Conservation (phyloP, 192 early-diverging fungal genomes). For the Rhizophagus prolifer region DNA sequence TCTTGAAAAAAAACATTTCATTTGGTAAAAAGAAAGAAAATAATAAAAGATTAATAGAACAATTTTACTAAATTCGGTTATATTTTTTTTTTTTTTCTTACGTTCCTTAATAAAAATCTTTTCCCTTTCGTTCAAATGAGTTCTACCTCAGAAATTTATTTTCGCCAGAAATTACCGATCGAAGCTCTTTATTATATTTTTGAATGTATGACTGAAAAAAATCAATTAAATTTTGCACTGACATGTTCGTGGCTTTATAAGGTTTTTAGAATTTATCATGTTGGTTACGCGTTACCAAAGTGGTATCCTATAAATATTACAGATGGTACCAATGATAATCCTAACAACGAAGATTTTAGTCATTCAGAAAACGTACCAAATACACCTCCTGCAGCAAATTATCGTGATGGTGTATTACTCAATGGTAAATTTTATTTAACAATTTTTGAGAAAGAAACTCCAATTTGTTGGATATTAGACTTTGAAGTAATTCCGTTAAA, state of each 20-base stretch:
- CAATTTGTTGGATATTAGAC: slow-evolving; percentile 10
- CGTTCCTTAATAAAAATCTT: background rate
- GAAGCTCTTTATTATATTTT: slow-evolving; percentile 16
- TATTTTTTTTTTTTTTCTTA: too few relatives aligned
- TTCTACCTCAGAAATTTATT: background rate
- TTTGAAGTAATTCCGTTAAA: background rate
- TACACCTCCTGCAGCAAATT: background rate
- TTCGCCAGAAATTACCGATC: background rate
- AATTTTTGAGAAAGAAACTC: background rate
- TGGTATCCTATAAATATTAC: background rate
- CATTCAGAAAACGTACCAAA: background rate
- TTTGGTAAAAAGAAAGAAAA: too few relatives aligned
- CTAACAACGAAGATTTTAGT: background rate
- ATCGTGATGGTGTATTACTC: slow-evolving; percentile 5
- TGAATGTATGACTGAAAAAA: background rate
- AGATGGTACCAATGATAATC: too few relatives aligned
- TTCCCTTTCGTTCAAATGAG: background rate
- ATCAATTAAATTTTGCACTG: slow-evolving; percentile 18
- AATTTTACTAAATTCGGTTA: too few relatives aligned
- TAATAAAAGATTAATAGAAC: too few relatives aligned
- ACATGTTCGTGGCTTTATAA: slow-evolving; percentile 1
- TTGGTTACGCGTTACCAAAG: slow-evolving; percentile 2
- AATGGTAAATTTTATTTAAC: slow-evolving; percentile 11
- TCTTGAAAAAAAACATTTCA: too few relatives aligned
- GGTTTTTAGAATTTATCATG: slow-evolving; percentile 16